Percentiles rank a stretch among this genome's conserved stretches.
Conservation (phyloP, 768 basidiomycete species). For the Plicaturopsis crispa region DNA sequence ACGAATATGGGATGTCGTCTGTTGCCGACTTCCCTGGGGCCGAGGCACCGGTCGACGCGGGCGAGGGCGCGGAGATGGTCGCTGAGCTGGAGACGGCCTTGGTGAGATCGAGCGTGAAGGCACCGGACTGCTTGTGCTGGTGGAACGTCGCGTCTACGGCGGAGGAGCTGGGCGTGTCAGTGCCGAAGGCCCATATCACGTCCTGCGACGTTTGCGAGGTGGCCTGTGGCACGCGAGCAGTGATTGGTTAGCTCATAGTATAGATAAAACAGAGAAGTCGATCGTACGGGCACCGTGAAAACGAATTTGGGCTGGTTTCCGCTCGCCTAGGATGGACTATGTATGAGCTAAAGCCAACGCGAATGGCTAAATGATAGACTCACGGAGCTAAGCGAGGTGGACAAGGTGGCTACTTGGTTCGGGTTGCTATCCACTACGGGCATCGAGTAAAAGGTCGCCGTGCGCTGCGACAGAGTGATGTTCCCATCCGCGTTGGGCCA, state of each 20-base stretch:
- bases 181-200: slow-evolving; percentile 57
- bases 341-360: no score
- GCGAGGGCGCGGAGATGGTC: background rate
- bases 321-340: slow-evolving; percentile 24
- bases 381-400: slow-evolving; percentile 29
- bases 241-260: background rate
- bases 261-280: slow-evolving; percentile 5
- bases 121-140: slow-evolving; percentile 39
- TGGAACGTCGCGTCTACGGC: slow-evolving; percentile 34
- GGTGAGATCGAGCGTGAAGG: slow-evolving; percentile 38
- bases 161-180: slow-evolving; percentile 36
- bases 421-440: slow-evolving; percentile 49
- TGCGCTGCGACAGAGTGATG: slow-evolving; percentile 61
- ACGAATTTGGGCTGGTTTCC: slow-evolving; percentile 37
- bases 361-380: no score
- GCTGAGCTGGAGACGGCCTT: slow-evolving; percentile 21
- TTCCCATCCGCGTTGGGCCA: slow-evolving; percentile 60
- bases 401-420: slow-evolving; percentile 38
- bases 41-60: slow-evolving; percentile 1
- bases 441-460: slow-evolving; percentile 41
- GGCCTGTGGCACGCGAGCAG: slow-evolving; percentile 30
- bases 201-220: slow-evolving; percentile 29
- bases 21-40: no score
- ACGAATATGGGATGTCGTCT: slow-evolving; percentile 37
- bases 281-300: slow-evolving; percentile 45